These are phyloP conservation scores for Aspergillus indologenus DNA, from an alignment of 495 filamentous ascomycete species.

Conservation along the genomic window DNA sequence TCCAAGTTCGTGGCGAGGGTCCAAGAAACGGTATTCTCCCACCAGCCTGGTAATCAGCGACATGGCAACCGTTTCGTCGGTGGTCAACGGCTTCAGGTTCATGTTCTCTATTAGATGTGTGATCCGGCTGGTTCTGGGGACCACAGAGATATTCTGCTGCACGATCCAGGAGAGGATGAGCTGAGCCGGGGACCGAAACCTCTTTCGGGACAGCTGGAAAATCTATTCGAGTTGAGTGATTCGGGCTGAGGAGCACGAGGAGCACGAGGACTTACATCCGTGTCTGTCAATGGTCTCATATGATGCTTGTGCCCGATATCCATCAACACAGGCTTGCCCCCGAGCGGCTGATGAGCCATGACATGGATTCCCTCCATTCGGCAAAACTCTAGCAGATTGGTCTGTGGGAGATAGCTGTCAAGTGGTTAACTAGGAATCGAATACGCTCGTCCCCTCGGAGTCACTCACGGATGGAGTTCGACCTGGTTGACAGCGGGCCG, in stretches of 20 bases:
- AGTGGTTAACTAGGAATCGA: not conserved
- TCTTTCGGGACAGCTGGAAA: not conserved
- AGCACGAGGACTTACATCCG: not conserved
- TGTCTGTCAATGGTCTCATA: not conserved
- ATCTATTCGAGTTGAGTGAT: not conserved
- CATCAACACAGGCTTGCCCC: conserved; percentile 2
- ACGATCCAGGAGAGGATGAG: not conserved
- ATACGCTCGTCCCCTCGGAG: not conserved
- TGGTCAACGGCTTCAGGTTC: not conserved
- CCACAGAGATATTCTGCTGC: not conserved
- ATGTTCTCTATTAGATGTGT: not conserved
- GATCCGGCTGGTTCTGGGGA: not conserved
- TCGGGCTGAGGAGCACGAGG: not conserved
- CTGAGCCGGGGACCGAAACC: not conserved
- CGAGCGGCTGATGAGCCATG: conserved; percentile 4
- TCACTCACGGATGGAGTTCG: conserved; percentile 5
- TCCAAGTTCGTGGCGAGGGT: not conserved
- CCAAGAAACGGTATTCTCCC: no score
- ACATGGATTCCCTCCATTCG: not conserved
- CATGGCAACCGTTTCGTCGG: not conserved
- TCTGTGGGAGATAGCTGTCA: not conserved
- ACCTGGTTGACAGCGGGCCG: conserved; percentile 3
- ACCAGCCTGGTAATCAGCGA: not conserved
- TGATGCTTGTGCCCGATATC: no score
- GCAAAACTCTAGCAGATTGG: not conserved